A percentile compares a stretch with the other conserved stretches of the same genome.
Evolutionary conservation across 75 land plant genomes (phyloP).

Genomic region (Chamaecyparis obtusa): DNA sequence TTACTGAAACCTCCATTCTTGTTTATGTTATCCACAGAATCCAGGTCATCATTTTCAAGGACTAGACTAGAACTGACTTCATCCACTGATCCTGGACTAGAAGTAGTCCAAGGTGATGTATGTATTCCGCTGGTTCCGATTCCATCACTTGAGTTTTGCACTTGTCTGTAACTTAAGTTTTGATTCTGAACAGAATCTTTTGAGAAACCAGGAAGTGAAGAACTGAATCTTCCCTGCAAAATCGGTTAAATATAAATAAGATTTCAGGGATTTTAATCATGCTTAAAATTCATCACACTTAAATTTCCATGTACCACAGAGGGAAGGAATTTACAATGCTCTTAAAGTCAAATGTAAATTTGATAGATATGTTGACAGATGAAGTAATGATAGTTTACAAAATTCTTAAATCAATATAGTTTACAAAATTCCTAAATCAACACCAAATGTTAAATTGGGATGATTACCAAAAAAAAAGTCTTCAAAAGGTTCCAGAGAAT

Average conservation of each 20-base stretch:
- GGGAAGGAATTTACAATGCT: background rate
- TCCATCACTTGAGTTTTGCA: constrained; percentile 21
- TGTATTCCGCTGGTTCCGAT: constrained; percentile 17
- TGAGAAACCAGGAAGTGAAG: constrained; percentile 19
- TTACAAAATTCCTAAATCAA: no score
- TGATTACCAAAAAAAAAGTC: no score
- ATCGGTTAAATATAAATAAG: background rate
- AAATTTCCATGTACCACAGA: background rate
- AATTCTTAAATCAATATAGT: no score
- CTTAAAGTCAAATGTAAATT: no score
- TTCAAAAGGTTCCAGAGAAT: no score
- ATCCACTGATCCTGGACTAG: constrained; percentile 42
- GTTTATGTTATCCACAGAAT: constrained; percentile 1
- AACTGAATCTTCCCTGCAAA: constrained; percentile 39
- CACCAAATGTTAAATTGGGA: no score
- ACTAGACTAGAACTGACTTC: constrained; percentile 38
- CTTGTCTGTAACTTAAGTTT: constrained; percentile 4
- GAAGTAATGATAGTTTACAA: no score
- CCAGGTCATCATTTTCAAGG: constrained; percentile 3
- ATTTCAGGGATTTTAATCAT: background rate
- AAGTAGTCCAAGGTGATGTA: constrained; percentile 25
- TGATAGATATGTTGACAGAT: no score
- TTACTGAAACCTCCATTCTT: constrained; percentile 6
- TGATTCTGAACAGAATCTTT: constrained; percentile 18
- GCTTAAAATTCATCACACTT: background rate